Base-by-base conservation (phyloP, 163 green algal genomes). In the Scenedesmus sp. region DNA sequence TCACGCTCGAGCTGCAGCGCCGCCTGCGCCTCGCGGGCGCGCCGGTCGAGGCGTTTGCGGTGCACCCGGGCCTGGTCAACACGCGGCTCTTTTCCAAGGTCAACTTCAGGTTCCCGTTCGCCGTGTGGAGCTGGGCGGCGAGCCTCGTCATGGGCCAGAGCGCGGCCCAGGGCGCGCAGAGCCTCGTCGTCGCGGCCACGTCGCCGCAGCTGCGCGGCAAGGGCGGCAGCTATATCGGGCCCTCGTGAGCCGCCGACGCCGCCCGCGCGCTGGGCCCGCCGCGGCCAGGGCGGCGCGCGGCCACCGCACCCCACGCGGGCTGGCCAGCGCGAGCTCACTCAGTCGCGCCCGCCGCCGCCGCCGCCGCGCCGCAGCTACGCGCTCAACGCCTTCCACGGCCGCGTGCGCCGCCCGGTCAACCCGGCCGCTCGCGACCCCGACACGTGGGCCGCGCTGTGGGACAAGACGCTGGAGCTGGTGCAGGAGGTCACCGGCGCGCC, bases 1-100 rank as follows among this genome's bases (percentile, higher is more conserved):
- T 47, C 26, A 81, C 22, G 5, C 48, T 39, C 44, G 74, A 75
- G 74, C 74, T 81, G 74, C 74, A 81, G 39, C 64, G 63, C 14
- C 39, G 74, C 14, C 63, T 81, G 50, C 54, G 74, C 62, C 48
- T 75, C 47, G 33, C 26, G 3, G 74, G 74, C 18, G 33, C 39
- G 39, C 47, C 54, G 28, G 51, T 81, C 36, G 74, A 81, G n/a
- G 47, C 26, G 20, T 81, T 81, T 22, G 31, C 60, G 14, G 53
- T 69, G 39, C 74, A 81, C 60, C 74, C 74, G 33, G 74, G 74
- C 33, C n/a, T 81, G 18, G 63, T 70, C 18, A 26, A 17, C 62
- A 63, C 63, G 5, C 22, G 50, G 10, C 36, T 81, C 47, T 69
- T 74, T 13, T 34, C 62, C 62, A 81, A 81, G 74, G 45, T 75